Evolutionary conservation across 495 filamentous ascomycete species (phyloP).

Genomic region (Aspergillus olivimuriae): DNA sequence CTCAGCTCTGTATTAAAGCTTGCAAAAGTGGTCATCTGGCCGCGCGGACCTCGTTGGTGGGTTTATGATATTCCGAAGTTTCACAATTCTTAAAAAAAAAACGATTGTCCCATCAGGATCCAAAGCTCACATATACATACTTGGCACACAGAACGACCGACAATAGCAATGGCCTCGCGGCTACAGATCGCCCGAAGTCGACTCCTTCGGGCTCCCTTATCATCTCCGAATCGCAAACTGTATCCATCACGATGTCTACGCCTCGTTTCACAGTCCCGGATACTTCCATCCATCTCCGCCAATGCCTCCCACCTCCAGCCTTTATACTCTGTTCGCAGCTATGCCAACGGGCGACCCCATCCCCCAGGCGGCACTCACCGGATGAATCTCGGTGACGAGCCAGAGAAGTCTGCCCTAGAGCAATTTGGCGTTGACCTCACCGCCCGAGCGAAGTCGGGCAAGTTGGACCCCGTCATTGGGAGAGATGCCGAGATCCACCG

Average conservation of each 20-base stretch:
- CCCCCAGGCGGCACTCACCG: slow-evolving; percentile 88
- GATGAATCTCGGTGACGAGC: slow-evolving; percentile 77
- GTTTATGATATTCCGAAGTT: too few species aligned
- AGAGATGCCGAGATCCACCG: slow-evolving; percentile 85
- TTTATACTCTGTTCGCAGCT: slow-evolving; percentile 39
- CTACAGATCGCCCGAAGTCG: slow-evolving; percentile 27
- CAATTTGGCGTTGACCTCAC: slow-evolving; percentile 90
- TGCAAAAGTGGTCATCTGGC: neutral
- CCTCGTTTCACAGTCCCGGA: slow-evolving; percentile 13
- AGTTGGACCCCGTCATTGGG: slow-evolving; percentile 93
- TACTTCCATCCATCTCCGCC: slow-evolving; percentile 9
- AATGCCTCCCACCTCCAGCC: slow-evolving; percentile 7
- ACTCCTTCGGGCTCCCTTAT: slow-evolving; percentile 23
- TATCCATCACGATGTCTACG: slow-evolving; percentile 16
- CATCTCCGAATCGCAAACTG: slow-evolving; percentile 16
- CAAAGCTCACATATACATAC: neutral
- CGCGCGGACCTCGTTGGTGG: too few species aligned
- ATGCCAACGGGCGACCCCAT: slow-evolving; percentile 73
- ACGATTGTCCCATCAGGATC: too few species aligned
- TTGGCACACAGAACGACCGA: neutral
- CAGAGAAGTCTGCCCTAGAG: slow-evolving; percentile 80
- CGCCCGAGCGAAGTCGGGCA: slow-evolving; percentile 75
- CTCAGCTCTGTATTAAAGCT: neutral
- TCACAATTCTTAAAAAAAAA: too few species aligned
- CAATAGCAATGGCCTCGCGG: slow-evolving; percentile 31